Evolutionary conservation across 352 stramenopile species (phyloP).

Genomic region (Globisporangium nunn): DNA sequence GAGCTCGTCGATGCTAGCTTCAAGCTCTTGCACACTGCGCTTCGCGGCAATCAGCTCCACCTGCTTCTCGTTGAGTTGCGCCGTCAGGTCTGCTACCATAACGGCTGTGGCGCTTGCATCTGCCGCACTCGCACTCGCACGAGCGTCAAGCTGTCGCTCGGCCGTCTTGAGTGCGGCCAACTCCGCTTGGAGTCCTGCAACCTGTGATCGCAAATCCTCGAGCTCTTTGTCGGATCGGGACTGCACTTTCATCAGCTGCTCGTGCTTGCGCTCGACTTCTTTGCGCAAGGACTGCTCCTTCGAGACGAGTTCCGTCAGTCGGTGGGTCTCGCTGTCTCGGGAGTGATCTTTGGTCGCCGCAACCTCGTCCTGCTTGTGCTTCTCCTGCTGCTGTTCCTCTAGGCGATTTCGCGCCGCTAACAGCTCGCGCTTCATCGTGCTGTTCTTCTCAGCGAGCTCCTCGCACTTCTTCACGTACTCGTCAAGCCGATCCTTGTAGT

Average conservation of each 20-base stretch:
- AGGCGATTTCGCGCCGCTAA: slow-evolving; percentile 11
- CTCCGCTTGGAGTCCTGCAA: slow-evolving; percentile 27
- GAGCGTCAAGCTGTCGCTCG: slow-evolving; percentile 13
- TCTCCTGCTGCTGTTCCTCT: slow-evolving; percentile 5
- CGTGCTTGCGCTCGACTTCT: slow-evolving; percentile 12
- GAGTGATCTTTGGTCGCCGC: slow-evolving; percentile 4
- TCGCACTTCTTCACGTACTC: slow-evolving; percentile 21
- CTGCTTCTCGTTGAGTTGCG: slow-evolving; percentile 9
- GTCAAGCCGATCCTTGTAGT: slow-evolving; percentile 18
- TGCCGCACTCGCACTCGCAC: slow-evolving; percentile 11
- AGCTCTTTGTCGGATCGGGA: slow-evolving; percentile 17
- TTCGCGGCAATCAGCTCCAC: slow-evolving; percentile 4
- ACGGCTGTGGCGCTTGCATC: slow-evolving; percentile 14
- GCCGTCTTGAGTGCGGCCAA: slow-evolving; percentile 14
- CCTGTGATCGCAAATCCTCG: slow-evolving; percentile 19
- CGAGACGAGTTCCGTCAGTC: slow-evolving; percentile 1
- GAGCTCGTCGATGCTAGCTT: slow-evolving; percentile 1
- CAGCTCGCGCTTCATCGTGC: slow-evolving; percentile 31
- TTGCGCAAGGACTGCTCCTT: slow-evolving; percentile 7
- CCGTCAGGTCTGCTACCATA: slow-evolving; percentile 12
- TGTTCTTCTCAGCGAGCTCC: slow-evolving; percentile 16
- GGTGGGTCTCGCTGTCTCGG: slow-evolving; percentile 19
- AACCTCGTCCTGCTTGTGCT: not conserved
- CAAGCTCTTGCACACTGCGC: not conserved
- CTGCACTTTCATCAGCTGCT: slow-evolving; percentile 1